A percentile compares a stretch with the other conserved stretches of the same genome.
Evolutionary conservation across 2,329 filamentous ascomycete species (phyloP).

Genomic region (Nemania serpens): DNA sequence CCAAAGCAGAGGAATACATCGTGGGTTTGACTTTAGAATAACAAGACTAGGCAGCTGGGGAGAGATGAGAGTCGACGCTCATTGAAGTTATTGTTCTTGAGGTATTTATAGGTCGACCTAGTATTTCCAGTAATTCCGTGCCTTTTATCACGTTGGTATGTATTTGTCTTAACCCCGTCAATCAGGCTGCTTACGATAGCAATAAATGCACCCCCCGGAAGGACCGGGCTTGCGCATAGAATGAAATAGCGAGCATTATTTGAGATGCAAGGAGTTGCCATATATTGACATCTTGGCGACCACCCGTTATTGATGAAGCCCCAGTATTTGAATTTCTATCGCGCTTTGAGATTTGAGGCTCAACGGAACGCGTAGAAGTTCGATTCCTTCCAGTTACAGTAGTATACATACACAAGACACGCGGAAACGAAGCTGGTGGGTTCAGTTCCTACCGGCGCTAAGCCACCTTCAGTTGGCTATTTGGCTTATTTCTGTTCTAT

Average conservation of each 20-base stretch:
- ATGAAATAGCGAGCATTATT: background rate
- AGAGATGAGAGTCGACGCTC: background rate
- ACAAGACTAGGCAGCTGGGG: background rate
- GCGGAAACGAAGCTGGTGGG: no score
- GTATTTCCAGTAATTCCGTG: background rate
- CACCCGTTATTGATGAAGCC: no score
- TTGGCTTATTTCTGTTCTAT: background rate
- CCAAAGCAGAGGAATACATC: conserved; percentile 10
- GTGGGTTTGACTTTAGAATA: background rate
- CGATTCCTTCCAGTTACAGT: no score
- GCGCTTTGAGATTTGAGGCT: no score
- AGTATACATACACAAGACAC: no score
- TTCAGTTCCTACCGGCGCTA: no score
- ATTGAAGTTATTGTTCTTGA: background rate
- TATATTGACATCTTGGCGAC: no score
- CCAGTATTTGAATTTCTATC: no score
- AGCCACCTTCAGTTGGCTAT: no score
- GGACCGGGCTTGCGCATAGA: background rate
- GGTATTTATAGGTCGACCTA: background rate
- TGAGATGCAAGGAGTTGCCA: no score
- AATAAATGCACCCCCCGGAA: background rate
- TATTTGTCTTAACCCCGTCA: background rate
- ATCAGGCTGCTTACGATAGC: background rate
- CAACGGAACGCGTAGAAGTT: no score
- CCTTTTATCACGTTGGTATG: background rate